phyloP scores from a whole-genome alignment of 306 rosid genomes.

The Rosa rugosa region DNA sequence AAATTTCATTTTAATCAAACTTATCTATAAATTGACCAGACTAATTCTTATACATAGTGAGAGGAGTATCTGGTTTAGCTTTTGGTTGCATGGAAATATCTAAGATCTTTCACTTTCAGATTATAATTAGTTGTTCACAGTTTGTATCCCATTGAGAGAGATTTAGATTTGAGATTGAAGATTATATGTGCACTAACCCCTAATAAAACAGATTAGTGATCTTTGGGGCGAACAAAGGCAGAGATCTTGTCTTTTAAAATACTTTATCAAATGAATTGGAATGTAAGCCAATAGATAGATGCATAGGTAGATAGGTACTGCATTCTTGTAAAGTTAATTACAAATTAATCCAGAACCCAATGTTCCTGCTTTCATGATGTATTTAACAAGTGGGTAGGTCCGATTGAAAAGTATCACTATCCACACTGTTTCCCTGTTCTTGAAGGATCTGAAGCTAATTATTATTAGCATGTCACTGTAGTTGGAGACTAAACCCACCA shows the following conservation, averaged over 20 bases:
- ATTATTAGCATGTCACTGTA: neutral
- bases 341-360: neutral
- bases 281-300: neutral
- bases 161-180: neutral
- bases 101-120: neutral
- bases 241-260: conserved; percentile 17
- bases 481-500: neutral
- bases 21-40: neutral
- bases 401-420: neutral
- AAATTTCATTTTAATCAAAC: neutral
- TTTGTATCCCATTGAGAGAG: neutral
- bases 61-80: neutral
- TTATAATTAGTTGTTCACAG: neutral
- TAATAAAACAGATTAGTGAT: neutral
- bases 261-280: neutral
- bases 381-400: conserved; percentile 11
- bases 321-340: neutral
- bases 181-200: neutral
- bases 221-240: conserved; percentile 20
- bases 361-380: neutral
- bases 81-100: neutral
- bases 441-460: neutral
- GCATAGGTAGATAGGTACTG: neutral
- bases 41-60: neutral
- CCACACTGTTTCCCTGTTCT: neutral